A percentile compares a stretch with the other conserved stretches of the same genome.
Conservation (phyloP, 2,329 filamentous ascomycete genomes). For the Incumbomyces delicatus region DNA sequence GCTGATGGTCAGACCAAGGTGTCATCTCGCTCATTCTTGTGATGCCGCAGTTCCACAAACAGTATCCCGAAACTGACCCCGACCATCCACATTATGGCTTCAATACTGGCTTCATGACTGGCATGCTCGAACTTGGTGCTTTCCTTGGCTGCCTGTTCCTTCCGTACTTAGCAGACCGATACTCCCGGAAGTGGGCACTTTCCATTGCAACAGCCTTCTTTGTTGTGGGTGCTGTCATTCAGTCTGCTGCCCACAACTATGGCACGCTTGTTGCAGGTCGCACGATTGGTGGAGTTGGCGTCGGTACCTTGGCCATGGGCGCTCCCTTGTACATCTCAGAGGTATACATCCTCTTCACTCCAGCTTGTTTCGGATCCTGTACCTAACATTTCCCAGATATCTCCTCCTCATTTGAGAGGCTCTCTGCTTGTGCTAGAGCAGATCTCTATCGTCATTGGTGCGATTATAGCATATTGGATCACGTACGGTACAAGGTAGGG, state of each 20-base stretch:
- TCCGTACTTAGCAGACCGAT: neutral
- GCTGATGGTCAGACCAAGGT: neutral
- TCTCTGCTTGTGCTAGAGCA: slow-evolving; percentile 37
- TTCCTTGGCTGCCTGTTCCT: slow-evolving; percentile 5
- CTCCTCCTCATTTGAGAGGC: slow-evolving; percentile 21
- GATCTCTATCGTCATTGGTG: slow-evolving; percentile 40
- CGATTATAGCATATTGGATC: slow-evolving; percentile 31
- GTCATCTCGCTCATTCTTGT: too few relatives aligned
- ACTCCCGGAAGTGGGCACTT: neutral
- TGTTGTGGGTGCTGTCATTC: slow-evolving; percentile 34
- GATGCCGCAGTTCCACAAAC: too few relatives aligned
- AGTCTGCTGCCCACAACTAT: slow-evolving; percentile 7
- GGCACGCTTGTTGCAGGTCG: slow-evolving; percentile 8
- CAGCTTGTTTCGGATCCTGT: too few relatives aligned
- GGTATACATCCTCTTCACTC: slow-evolving; percentile 5
- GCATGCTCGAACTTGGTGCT: too few relatives aligned
- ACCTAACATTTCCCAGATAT: too few relatives aligned
- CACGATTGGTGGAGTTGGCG: slow-evolving; percentile 31
- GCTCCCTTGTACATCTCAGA: slow-evolving; percentile 16
- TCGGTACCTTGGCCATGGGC: slow-evolving; percentile 20
- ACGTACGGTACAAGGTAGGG: too few relatives aligned
- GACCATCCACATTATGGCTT: too few relatives aligned
- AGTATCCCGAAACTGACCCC: too few relatives aligned
- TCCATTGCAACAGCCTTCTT: slow-evolving; percentile 23
- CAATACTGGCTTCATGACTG: too few relatives aligned